A percentile compares a stretch with the other conserved stretches of the same genome.
Conservation (phyloP, 2,329 filamentous ascomycete genomes). For the Aspergillus persii region DNA sequence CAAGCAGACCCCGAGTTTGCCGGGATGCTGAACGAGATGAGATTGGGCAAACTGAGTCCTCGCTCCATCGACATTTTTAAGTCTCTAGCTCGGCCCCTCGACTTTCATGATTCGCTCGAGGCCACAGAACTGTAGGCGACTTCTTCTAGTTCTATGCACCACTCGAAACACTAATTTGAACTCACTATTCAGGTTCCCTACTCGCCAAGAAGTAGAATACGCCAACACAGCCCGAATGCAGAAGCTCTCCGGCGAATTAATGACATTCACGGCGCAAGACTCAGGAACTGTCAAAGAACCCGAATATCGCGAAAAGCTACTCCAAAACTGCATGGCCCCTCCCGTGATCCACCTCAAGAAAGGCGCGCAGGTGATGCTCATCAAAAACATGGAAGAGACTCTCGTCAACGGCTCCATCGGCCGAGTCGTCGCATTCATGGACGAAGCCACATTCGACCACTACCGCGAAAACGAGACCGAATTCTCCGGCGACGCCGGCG, state of each 20-base stretch:
- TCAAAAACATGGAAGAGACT: conserved; percentile 95
- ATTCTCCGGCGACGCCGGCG: conserved; percentile 50
- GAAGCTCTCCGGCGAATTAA: conserved; percentile 65
- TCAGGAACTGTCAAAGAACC: conserved; percentile 66
- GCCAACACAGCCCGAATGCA: conserved; percentile 76
- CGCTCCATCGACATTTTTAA: conserved; percentile 75
- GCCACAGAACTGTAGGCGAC: conserved; percentile 73
- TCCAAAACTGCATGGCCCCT: conserved; percentile 92
- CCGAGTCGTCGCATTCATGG: conserved; percentile 79
- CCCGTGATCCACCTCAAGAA: conserved; percentile 77
- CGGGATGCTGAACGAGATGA: conserved; percentile 96
- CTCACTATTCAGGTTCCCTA: conserved; percentile 65
- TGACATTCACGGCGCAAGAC: conserved; percentile 72
- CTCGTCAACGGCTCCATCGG: conserved; percentile 94
- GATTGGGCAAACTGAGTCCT: conserved; percentile 76
- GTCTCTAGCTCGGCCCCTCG: conserved; percentile 66
- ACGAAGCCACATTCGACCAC: conserved; percentile 59
- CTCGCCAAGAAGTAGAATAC: conserved; percentile 80
- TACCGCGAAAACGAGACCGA: conserved; percentile 59
- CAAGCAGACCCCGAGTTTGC: conserved; percentile 90
- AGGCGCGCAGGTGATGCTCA: conserved; percentile 97
- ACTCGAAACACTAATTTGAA: conserved; percentile 19
- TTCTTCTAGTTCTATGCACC: background rate
- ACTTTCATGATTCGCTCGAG: conserved; percentile 70
- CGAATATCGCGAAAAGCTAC: conserved; percentile 68